Evolutionary conservation across 169 alveolate species (phyloP).

Genomic region (Eimeria necatrix): DNA sequence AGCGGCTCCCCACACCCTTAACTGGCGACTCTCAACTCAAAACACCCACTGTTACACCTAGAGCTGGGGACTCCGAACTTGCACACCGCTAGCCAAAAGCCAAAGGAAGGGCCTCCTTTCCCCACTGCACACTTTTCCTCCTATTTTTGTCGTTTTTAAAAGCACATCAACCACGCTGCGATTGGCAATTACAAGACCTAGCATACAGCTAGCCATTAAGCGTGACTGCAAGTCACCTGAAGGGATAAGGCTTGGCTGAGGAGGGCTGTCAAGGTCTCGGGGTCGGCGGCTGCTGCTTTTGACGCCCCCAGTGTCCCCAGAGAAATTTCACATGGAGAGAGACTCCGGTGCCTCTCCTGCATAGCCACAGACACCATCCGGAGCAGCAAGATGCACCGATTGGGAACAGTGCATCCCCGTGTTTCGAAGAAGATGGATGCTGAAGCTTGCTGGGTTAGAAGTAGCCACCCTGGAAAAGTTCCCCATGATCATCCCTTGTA

Average conservation of each 20-base stretch:
- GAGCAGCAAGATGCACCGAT: no score
- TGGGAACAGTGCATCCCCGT: no score
- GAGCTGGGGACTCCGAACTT: not conserved
- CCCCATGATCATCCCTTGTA: no score
- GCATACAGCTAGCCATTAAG: no score
- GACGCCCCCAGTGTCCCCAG: slow-evolving; percentile 52
- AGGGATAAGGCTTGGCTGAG: slow-evolving; percentile 52
- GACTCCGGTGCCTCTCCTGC: not conserved
- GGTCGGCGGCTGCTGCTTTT: slow-evolving; percentile 55
- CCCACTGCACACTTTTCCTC: no score
- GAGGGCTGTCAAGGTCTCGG: slow-evolving; percentile 27
- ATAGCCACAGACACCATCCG: not conserved
- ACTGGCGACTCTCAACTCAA: slow-evolving; percentile 20
- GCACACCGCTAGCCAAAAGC: not conserved
- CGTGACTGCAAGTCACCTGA: not conserved
- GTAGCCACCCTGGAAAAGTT: no score
- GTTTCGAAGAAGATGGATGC: no score
- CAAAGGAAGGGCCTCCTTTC: no score
- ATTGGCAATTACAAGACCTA: no score
- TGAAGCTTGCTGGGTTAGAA: no score
- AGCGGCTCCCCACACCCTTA: slow-evolving; percentile 8
- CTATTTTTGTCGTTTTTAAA: no score
- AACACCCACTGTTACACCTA: not conserved
- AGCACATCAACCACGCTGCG: no score
- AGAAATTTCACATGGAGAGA: slow-evolving; percentile 12